These are phyloP conservation scores for Albatrellus sp. DNA, from an alignment of 1,284 basidiomycete genomes.

Conservation along the genomic window DNA sequence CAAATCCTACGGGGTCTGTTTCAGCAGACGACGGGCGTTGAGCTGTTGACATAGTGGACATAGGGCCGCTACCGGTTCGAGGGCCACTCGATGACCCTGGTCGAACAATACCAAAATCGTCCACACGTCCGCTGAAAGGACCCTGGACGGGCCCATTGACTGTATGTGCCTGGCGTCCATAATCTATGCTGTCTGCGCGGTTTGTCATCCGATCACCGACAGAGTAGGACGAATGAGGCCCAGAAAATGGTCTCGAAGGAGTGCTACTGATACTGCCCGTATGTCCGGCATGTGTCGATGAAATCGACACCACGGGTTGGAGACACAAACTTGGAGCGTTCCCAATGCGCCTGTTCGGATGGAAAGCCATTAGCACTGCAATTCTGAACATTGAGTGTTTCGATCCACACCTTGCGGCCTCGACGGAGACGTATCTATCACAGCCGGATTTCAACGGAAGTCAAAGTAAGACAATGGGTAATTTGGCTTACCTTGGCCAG, in stretches of 20 bases:
- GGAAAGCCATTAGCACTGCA: slow-evolving; percentile 1
- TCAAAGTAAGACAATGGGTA: slow-evolving; percentile 4
- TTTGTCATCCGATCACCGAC: neutral
- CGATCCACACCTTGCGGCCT: slow-evolving; percentile 11
- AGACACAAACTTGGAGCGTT: slow-evolving; percentile 48
- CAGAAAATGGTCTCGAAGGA: no score
- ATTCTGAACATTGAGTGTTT: neutral
- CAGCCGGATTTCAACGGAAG: slow-evolving; percentile 6
- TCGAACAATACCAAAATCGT: slow-evolving; percentile 5
- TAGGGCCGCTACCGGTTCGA: slow-evolving; percentile 2
- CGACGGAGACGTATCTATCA: slow-evolving; percentile 30
- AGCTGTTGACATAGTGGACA: no score
- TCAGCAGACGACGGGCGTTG: no score
- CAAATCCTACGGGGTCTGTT: no score
- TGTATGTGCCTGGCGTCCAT: neutral
- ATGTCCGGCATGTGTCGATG: neutral
- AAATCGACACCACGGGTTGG: slow-evolving; percentile 4
- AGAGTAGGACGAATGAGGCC: no score
- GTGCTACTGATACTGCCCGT: neutral
- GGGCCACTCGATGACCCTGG: slow-evolving; percentile 6
- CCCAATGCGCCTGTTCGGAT: slow-evolving; percentile 48
- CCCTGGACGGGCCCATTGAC: neutral
- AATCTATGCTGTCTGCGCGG: neutral
- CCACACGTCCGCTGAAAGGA: neutral
- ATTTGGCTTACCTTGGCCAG: slow-evolving; percentile 54